These are phyloP conservation scores for Diutina rugosa DNA, from an alignment of 1,139 yeast genomes.

Conservation along the genomic window DNA sequence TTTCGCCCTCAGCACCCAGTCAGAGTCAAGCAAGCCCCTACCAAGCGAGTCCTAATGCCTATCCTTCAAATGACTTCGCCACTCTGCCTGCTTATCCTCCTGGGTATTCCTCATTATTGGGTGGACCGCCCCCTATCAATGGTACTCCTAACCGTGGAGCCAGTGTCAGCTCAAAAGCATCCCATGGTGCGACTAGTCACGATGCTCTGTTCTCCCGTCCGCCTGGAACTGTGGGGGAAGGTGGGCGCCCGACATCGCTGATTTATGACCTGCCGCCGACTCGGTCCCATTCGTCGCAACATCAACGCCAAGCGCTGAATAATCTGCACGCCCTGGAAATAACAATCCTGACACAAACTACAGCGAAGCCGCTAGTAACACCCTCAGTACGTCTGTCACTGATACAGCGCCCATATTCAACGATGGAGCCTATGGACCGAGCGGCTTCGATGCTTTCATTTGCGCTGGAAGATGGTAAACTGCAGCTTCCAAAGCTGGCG, in stretches of 20 bases:
- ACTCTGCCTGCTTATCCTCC: background rate
- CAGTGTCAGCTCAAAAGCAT: background rate
- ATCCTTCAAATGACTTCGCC: background rate
- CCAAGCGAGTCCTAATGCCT: background rate
- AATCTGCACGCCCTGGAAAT: background rate
- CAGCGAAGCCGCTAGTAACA: background rate
- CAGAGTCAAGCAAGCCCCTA: background rate
- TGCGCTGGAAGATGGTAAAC: background rate
- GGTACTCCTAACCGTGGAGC: background rate
- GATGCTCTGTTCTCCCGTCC: background rate
- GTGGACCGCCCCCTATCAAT: background rate
- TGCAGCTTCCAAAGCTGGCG: background rate
- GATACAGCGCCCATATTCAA: background rate
- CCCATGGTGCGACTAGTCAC: background rate
- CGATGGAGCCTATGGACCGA: slow-evolving; percentile 1
- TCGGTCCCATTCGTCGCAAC: background rate
- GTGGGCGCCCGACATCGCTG: background rate
- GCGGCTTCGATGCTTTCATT: background rate
- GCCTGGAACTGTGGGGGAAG: background rate
- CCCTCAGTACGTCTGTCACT: background rate
- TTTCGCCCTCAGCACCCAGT: background rate
- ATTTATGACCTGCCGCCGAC: background rate
- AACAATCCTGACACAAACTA: background rate
- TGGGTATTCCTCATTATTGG: background rate
- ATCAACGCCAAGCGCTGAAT: background rate